Evolutionary conservation across 1,284 basidiomycete genomes (phyloP), one percentile per base, ranked within the genome.

Genomic region (Ceratobasidium papillatum): DNA sequence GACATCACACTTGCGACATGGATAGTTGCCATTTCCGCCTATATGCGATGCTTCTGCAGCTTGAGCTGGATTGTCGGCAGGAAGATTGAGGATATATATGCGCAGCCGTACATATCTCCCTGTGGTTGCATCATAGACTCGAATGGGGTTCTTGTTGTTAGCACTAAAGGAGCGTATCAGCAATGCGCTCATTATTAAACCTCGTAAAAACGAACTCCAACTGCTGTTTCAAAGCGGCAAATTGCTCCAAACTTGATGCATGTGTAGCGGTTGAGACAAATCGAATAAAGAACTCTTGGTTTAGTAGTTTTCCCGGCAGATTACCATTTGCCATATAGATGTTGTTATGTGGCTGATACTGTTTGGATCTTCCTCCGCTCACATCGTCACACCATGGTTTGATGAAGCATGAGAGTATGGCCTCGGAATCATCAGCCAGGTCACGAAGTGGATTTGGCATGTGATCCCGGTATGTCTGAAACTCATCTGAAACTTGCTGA

Each of bases 221-320:
- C 34, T 68, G 83, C 76, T 0, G 77, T 80, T 3, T 78, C 76
- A 49, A 17, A 7, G 41, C 41, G 7, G 41, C 41, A 43, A 82
- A 80, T 61, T 84, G 84, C 74, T 85, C 83, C 0, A 79, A 45
- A 14, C 80, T 76, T 14, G 73, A 76, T 0, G 83, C 83, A 72
- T 80, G 45, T 34, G 78, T 78, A 4, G 82, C 84, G 2, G 82
- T 83, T 7, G 81, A 83, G 0, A 83, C 71, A 75, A 84, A 84
- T 32, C 82, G 82, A 7, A 79, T 78, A 77, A 81, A 78, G 34
- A 75, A 80, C 72, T 84, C 78, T 62, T 84, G 82, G 1, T 82
- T 77, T 0, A 84, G 78, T 12, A 82, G 59, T 19, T 77, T 45
- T 9, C 78, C 77, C 2, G 82, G 83, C 19, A 83, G 77, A 64